Evolutionary conservation across 2,329 filamentous ascomycete species (phyloP), one percentile per base, ranked within the genome.

Genomic region (Neoscytalidium dimidiatum): DNA sequence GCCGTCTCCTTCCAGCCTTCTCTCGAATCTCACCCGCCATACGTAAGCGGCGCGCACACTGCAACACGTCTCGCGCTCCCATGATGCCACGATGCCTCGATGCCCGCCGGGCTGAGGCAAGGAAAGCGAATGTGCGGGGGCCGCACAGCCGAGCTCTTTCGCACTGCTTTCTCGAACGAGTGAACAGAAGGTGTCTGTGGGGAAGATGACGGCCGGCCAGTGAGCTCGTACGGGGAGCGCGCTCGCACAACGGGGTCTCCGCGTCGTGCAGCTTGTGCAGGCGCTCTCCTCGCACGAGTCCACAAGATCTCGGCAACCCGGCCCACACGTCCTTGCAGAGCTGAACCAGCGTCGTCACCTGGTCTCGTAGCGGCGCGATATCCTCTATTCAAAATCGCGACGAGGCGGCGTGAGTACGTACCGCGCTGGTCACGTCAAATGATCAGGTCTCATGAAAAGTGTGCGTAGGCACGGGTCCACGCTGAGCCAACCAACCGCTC

Each of bases 111-210:
- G 56, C 56, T 60, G 38, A 60, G 26, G 56, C 56, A 14, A 26
- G 9, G 23, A 14, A 21, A 9, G 13, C 28, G 41, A 33, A 6
- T 5, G 33, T 60, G 56, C 41, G 56, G 56, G 56, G 53, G 53
- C 35, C 35, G 21, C 23, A 29, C 8, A 26, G 33, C 31, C 31
- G 26, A 44, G 48, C 48, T 51, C 48, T 51, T 33, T 33, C 21
- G 29, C 53, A 31, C 28, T 35, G 38, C 41, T n/a, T 60, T 48
- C 56, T 60, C 38, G 56, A 60, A 60, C 56, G n/a, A 60, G 38
- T 33, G 8, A 23, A 41, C 14, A 31, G 38, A 41, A 43, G 31
- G 23, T 9, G 21, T 23, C 29, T 46, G 6, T 7, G 56, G 33
- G 51, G 19, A 26, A n/a, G 17, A 44, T 44, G 41, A 13, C 23